phyloP scores from a whole-genome alignment of 2,329 filamentous ascomycete genomes.

The Zelopaecilomyces penicillatus region DNA sequence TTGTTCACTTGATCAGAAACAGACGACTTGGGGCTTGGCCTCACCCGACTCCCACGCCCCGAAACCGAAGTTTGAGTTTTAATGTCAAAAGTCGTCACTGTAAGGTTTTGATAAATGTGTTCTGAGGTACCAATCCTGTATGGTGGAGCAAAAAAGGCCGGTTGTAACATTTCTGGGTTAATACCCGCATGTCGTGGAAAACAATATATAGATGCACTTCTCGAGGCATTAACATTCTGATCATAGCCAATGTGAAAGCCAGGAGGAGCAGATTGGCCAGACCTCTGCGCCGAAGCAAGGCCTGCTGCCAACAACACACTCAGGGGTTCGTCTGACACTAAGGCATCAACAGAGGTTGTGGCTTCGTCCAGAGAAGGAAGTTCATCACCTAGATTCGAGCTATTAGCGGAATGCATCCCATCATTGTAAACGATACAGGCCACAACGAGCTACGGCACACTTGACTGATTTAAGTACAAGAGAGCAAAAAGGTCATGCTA shows the following conservation, averaged over 20 bases:
- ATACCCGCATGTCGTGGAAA: conserved; percentile 14
- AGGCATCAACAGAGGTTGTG: conserved; percentile 55
- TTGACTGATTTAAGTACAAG: conserved; percentile 33
- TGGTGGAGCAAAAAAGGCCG: conserved; percentile 16
- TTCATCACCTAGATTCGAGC: conserved; percentile 48
- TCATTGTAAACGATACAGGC: conserved; percentile 6
- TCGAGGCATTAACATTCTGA: conserved; percentile 12
- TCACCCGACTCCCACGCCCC: too few relatives aligned
- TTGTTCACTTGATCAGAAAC: too few relatives aligned
- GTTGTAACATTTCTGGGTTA: conserved; percentile 18
- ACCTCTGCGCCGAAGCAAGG: conserved; percentile 3
- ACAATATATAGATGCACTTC: conserved; percentile 13
- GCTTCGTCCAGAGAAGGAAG: conserved; percentile 54
- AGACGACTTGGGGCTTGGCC: too few relatives aligned
- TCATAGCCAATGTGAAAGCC: conserved; percentile 19
- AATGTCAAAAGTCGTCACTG: too few relatives aligned
- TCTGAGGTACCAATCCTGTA: conserved; percentile 24
- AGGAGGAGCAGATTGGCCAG: conserved; percentile 21
- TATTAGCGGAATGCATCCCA: conserved; percentile 30
- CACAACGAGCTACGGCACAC: conserved; percentile 3
- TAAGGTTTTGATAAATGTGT: conserved; percentile 20
- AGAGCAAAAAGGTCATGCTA: conserved; percentile 36
- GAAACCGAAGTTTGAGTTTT: too few relatives aligned
- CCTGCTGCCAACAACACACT: conserved; percentile 9
- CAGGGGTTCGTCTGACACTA: conserved; percentile 53